Evolutionary conservation across 139 green algal genomes (phyloP).

Genomic region (Chlamydomonas sp.): DNA sequence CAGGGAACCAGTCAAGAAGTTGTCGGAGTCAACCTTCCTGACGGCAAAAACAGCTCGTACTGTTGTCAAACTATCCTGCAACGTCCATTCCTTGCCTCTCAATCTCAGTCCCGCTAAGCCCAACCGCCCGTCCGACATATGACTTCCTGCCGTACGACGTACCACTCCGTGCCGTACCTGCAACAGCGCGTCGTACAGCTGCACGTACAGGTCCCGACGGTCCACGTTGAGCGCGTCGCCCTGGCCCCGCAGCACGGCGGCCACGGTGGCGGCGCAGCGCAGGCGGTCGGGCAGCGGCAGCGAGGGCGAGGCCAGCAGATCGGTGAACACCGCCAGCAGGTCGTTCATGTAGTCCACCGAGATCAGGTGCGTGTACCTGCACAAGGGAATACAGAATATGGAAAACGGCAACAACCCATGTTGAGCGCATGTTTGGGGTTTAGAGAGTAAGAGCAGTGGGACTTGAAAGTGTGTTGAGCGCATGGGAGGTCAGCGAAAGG

Average conservation of each 20-base stretch:
- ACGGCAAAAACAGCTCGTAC: too few relatives aligned
- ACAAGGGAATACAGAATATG: neutral
- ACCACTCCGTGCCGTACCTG: constrained; percentile 17
- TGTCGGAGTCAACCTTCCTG: too few relatives aligned
- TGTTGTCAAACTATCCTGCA: too few relatives aligned
- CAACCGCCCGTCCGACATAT: too few relatives aligned
- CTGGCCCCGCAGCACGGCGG: constrained; percentile 56
- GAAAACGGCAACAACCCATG: too few relatives aligned
- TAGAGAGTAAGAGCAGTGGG: too few relatives aligned
- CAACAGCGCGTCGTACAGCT: constrained; percentile 68
- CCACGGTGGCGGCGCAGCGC: constrained; percentile 62
- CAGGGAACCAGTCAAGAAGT: too few relatives aligned
- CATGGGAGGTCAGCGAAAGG: neutral
- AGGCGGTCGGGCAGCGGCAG: constrained; percentile 75
- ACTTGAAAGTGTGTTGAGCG: neutral
- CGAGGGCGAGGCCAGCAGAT: constrained; percentile 56
- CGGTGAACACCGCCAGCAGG: constrained; percentile 64
- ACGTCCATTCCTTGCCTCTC: too few relatives aligned
- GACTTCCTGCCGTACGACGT: too few relatives aligned
- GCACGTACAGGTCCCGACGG: constrained; percentile 63
- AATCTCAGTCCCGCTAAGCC: too few relatives aligned
- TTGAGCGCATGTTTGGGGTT: too few relatives aligned
- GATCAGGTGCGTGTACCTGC: constrained; percentile 79
- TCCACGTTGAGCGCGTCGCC: constrained; percentile 82
- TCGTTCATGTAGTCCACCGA: constrained; percentile 86